Conservation (phyloP, 2,329 filamentous ascomycete species). For the Blastomyces emzantsi region DNA sequence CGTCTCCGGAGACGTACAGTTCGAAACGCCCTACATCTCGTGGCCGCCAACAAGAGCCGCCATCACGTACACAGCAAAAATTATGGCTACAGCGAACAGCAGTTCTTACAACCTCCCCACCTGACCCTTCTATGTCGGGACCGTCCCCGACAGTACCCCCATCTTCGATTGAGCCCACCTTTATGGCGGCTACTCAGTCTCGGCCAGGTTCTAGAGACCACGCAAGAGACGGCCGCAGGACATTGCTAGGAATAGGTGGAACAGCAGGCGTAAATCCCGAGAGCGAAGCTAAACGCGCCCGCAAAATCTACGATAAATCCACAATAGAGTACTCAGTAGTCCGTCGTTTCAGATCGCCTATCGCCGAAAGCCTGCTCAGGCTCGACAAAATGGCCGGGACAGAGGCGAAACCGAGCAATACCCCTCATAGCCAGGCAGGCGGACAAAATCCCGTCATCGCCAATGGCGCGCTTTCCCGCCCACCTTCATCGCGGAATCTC, state of each 20-base stretch:
- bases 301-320: conserved; percentile 38
- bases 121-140: conserved; percentile 28
- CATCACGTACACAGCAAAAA: conserved; percentile 42
- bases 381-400: conserved; percentile 5
- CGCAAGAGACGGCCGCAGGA: conserved; percentile 11
- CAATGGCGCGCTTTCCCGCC: not conserved
- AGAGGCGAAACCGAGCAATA: conserved; percentile 1
- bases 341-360: conserved; percentile 38
- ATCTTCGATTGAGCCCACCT: conserved; percentile 30
- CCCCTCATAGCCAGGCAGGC: not conserved
- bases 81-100: conserved; percentile 41
- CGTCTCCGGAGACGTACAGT: conserved; percentile 30
- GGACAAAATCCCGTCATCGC: not conserved
- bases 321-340: conserved; percentile 38
- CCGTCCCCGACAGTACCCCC: conserved; percentile 25
- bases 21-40: conserved; percentile 28
- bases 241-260: conserved; percentile 9
- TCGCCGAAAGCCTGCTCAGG: conserved; percentile 36
- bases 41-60: conserved; percentile 30
- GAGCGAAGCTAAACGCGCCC: conserved; percentile 33
- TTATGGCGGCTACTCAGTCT: conserved; percentile 23
- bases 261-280: conserved; percentile 20
- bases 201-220: conserved; percentile 21
- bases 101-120: conserved; percentile 37
- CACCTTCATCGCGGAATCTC: conserved; percentile 23